phyloP scores from a whole-genome alignment of 768 basidiomycete species.

The Auricularia auricula-judae region DNA sequence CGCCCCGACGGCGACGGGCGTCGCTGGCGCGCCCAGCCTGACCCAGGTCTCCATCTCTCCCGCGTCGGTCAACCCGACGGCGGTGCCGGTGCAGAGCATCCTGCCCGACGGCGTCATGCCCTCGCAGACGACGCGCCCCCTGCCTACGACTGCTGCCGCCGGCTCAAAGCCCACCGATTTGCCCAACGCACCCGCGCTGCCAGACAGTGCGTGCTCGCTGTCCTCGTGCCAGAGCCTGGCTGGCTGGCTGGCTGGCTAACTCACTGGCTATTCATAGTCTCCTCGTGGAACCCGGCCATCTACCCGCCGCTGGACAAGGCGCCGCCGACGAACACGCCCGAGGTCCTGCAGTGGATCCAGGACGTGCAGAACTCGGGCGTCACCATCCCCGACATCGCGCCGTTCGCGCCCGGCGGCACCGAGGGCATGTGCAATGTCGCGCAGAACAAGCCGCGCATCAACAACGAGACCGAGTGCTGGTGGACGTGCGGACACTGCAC shows the following conservation, averaged over 20 bases:
- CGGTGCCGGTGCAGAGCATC: slow-evolving; percentile 43
- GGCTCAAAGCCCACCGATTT: slow-evolving; percentile 42
- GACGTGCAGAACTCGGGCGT: slow-evolving; percentile 37
- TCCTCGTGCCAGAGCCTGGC: no score
- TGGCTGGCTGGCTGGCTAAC: no score
- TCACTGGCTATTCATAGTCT: slow-evolving; percentile 20
- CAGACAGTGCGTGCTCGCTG: slow-evolving; percentile 16
- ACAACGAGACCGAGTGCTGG: slow-evolving; percentile 18
- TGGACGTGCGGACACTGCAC: slow-evolving; percentile 26
- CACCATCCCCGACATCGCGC: slow-evolving; percentile 41
- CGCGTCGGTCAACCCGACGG: slow-evolving; percentile 45
- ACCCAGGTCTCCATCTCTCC: slow-evolving; percentile 25
- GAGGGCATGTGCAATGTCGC: neutral
- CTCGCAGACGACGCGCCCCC: slow-evolving; percentile 31
- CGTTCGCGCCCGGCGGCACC: slow-evolving; percentile 8
- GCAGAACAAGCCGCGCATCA: neutral
- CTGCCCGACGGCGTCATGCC: slow-evolving; percentile 25
- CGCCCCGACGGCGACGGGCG: slow-evolving; percentile 8
- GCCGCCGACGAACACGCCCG: slow-evolving; percentile 48
- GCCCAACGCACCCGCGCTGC: slow-evolving; percentile 43
- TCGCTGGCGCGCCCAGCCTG: slow-evolving; percentile 22
- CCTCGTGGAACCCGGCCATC: slow-evolving; percentile 34
- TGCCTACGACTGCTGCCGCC: slow-evolving; percentile 36
- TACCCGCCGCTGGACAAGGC: slow-evolving; percentile 58
- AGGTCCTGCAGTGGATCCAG: slow-evolving; percentile 60